Conservation (phyloP, 148 eudicot genomes). For the Rhododendron ovatum region DNA sequence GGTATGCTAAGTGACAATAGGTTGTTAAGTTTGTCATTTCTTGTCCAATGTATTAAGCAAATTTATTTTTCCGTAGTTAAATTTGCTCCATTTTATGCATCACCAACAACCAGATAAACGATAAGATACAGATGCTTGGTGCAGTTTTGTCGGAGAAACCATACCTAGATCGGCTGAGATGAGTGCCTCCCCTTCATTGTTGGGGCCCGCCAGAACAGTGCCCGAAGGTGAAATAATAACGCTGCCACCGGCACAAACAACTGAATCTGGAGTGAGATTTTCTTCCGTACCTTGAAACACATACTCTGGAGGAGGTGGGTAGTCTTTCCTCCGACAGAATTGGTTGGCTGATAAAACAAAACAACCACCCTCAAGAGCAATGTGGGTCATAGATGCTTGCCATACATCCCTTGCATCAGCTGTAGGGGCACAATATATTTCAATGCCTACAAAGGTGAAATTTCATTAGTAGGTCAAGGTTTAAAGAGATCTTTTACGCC, state of each 20-base stretch:
- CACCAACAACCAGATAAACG: not conserved
- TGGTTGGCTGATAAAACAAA: slow-evolving; percentile 89
- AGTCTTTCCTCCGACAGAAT: slow-evolving; percentile 83
- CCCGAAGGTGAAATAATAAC: slow-evolving; percentile 92
- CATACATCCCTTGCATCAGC: slow-evolving; percentile 85
- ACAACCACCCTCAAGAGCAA: slow-evolving; percentile 96
- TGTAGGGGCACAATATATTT: slow-evolving; percentile 97
- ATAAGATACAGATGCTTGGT: not conserved
- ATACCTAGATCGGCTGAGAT: slow-evolving; percentile 90
- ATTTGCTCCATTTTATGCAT: not conserved
- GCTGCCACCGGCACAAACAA: slow-evolving; percentile 94
- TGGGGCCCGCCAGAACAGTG: slow-evolving; percentile 80
- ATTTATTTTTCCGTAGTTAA: not conserved
- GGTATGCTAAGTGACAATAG: not conserved
- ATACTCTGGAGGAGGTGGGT: slow-evolving; percentile 89
- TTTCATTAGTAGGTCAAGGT: not conserved
- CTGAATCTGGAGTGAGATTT: slow-evolving; percentile 77
- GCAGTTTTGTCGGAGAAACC: not conserved
- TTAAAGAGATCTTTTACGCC: not conserved
- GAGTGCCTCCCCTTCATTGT: slow-evolving; percentile 83
- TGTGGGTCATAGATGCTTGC: slow-evolving; percentile 98
- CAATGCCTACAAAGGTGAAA: slow-evolving; percentile 51
- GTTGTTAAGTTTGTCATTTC: not conserved
- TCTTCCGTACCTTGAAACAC: slow-evolving; percentile 56
- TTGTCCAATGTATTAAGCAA: not conserved